Evolutionary conservation across 1,139 yeast genomes (phyloP), one percentile per base, ranked within the genome.

Genomic region (Suhomyces bolitotheri): DNA sequence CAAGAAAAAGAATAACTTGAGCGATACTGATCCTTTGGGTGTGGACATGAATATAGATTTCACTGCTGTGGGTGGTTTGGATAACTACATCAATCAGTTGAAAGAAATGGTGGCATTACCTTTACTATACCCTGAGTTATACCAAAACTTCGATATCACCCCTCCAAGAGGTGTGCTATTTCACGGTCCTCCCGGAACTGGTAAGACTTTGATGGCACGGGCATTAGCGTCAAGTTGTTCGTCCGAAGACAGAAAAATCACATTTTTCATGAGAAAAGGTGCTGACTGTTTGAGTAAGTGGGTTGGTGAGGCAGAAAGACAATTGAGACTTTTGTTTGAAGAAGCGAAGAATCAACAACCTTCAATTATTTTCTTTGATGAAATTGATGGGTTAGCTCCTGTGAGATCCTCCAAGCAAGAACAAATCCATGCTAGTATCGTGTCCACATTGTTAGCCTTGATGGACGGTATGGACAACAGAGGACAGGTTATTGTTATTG

Each of bases 131-230:
- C 98, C 99, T 1, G 98, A 94, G 57, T 75, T 94, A 13, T 94
- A 90, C 54, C 88, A 88, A 50, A 81, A 82, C 53, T 94, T 94
- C 56, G 82, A 80, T 36, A 89, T 92, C 22, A 88, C 96, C 0
- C 98, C 99, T 2, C 99, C 99, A 11, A 72, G 98, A 47, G 99
- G 99, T 44, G 99, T 94, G 1, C 64, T 94, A 37, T 94, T 94
- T 64, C 98, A 94, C 62, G 99, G 99, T 26, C 99, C 98, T 4
- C 99, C 99, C 1, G 99, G 99, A 47, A 94, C 98, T 0, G 99
- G 99, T 71, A 94, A 94, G 57, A 94, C 99, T 0, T 72, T 94
- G 35, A 89, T 94, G 96, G 98, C 98, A 0, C 71, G 98, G 44
- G 99, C 98, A 0, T 68, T 94, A 34, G 98, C 98, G 1, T 92